Conservation (phyloP, 768 basidiomycete genomes). For the Boletus vermiculosoides region DNA sequence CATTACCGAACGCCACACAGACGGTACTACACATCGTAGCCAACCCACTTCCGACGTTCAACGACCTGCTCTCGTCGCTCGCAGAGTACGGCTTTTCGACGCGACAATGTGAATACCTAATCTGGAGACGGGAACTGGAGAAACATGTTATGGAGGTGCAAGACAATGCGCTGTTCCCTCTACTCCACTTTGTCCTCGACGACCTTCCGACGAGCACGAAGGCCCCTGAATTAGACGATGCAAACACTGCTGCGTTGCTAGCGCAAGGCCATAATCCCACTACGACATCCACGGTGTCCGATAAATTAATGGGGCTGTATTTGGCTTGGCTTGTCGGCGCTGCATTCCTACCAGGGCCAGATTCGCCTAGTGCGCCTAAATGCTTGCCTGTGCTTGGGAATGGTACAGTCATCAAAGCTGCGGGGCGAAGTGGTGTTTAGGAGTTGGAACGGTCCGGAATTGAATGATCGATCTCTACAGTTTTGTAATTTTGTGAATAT, state of each 20-base stretch:
- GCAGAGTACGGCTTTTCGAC: slow-evolving; percentile 77
- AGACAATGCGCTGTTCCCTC: slow-evolving; percentile 96
- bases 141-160: slow-evolving; percentile 92
- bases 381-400: slow-evolving; percentile 47
- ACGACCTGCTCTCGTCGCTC: slow-evolving; percentile 74
- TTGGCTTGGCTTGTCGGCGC: slow-evolving; percentile 89
- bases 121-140: slow-evolving; percentile 90
- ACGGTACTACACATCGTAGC: slow-evolving; percentile 85
- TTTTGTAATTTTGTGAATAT: not conserved
- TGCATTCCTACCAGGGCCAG: slow-evolving; percentile 70
- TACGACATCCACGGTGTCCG: slow-evolving; percentile 61
- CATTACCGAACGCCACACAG: slow-evolving; percentile 46
- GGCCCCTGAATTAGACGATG: slow-evolving; percentile 84
- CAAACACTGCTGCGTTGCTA: slow-evolving; percentile 67
- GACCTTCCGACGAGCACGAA: slow-evolving; percentile 97
- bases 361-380: slow-evolving; percentile 38
- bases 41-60: slow-evolving; percentile 84
- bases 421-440: slow-evolving; percentile 64
- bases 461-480: not conserved
- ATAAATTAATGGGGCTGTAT: slow-evolving; percentile 79
- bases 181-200: slow-evolving; percentile 95
- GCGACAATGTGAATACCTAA: slow-evolving; percentile 79
- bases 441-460: not conserved
- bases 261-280: slow-evolving; percentile 42
- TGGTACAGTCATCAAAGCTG: slow-evolving; percentile 50